Conservation (phyloP, 257 asterid species). For the Haberlea rhodopensis region DNA sequence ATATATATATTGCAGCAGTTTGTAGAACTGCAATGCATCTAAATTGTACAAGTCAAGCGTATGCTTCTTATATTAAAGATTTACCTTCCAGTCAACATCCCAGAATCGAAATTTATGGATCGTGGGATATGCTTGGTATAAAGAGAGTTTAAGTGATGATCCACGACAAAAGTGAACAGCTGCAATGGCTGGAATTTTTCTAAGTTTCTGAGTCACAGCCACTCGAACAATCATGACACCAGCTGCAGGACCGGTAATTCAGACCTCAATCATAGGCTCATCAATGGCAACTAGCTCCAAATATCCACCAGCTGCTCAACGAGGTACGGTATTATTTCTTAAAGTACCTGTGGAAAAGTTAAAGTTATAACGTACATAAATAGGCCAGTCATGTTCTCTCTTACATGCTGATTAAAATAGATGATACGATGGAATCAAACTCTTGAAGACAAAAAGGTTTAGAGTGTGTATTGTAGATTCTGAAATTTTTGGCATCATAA, state of each 20-base stretch:
- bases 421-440: background rate
- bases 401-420: background rate
- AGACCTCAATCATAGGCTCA: conserved; percentile 87
- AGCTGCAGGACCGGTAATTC: conserved; percentile 91
- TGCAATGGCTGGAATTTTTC: conserved; percentile 88
- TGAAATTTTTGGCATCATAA: background rate
- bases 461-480: too few relatives aligned
- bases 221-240: conserved; percentile 95
- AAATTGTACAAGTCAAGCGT: background rate
- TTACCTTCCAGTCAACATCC: conserved; percentile 15
- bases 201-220: conserved; percentile 90
- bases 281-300: conserved; percentile 78
- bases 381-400: background rate
- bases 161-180: conserved; percentile 84
- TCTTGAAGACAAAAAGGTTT: too few relatives aligned
- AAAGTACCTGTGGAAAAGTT: conserved; percentile 60
- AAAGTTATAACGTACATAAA: background rate
- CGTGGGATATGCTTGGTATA: background rate
- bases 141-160: background rate
- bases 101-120: background rate
- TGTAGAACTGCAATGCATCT: background rate
- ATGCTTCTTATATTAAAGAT: background rate
- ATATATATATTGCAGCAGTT: background rate
- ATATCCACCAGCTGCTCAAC: conserved; percentile 91
- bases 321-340: conserved; percentile 87